These are phyloP conservation scores for Aspergillus quadricinctus DNA, from an alignment of 2,329 filamentous ascomycete species.

Conservation along the genomic window DNA sequence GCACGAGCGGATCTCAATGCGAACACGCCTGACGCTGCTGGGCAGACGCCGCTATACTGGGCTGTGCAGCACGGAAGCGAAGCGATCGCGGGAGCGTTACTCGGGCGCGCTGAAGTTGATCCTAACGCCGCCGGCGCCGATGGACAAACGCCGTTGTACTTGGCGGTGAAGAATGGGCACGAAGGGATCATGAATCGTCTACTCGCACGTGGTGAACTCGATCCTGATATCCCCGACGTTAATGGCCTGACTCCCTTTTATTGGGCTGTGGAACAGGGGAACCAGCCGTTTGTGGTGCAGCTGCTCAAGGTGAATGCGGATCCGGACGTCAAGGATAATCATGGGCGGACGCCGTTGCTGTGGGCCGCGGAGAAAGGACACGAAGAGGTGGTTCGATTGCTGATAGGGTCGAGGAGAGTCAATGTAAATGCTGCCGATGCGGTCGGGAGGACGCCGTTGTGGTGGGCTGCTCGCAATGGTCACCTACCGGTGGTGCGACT, in stretches of 20 bases:
- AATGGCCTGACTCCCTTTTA: constrained; percentile 3
- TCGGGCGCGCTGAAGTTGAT: constrained; percentile 12
- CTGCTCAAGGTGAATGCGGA: constrained; percentile 9
- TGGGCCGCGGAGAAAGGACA: constrained; percentile 18
- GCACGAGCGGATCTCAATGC: constrained; percentile 12
- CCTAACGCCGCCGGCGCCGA: constrained; percentile 6
- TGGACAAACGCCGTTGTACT: constrained; percentile 10
- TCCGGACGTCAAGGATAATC: constrained; percentile 8
- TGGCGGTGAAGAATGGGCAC: constrained; percentile 15
- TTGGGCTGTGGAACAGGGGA: constrained; percentile 3
- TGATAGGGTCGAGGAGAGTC: constrained; percentile 19
- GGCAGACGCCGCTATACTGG: constrained; percentile 11
- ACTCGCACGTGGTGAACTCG: constrained; percentile 1
- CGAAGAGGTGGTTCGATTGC: constrained; percentile 19
- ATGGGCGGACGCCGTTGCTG: constrained; percentile 14
- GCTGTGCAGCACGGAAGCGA: constrained; percentile 17
- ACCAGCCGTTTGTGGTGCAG: constrained; percentile 3
- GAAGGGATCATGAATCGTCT: constrained; percentile 17
- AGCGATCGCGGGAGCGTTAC: constrained; percentile 17
- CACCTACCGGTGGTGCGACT: constrained; percentile 16
- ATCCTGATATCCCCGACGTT: constrained; percentile 4
- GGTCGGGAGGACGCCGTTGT: constrained; percentile 16
- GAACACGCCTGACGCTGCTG: constrained; percentile 6
- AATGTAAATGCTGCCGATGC: constrained; percentile 17
- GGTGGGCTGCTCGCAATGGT: constrained; percentile 20